Evolutionary conservation across 495 filamentous ascomycete species (phyloP), one percentile per base, ranked within the genome.

Genomic region (Umbilicaria muhlenbergii): DNA sequence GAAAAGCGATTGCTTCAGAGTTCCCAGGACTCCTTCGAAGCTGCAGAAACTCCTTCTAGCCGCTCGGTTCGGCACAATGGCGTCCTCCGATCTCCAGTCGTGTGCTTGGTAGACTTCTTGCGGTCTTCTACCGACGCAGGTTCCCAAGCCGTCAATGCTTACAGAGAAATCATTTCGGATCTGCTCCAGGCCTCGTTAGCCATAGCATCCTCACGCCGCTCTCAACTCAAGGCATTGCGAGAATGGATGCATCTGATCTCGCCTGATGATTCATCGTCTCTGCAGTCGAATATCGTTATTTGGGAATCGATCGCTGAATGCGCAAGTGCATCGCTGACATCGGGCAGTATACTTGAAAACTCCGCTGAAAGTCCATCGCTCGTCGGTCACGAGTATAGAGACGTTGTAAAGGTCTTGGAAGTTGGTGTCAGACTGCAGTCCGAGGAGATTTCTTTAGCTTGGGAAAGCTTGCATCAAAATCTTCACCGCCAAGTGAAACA

Each of bases 321-420:
- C 38, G 52, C 62, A 12, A 41, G 50, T 14, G 44, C 32, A 15
- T 51, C 43, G 36, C 59, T 64, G 13, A 43, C 39, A 16, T 38
- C 32, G 15, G 28, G 39, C 19, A 38, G 31, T 15, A 14, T 44
- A 16, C 42, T 18, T 15, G 36, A 45, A 32, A 14, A 11, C 13
- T 35, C 36, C 33, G 41, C 37, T 16, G 42, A 47, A 5, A 47
- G 34, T 38, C 42, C 44, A 17, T 42, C 45, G 38, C 18, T 41
- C 24, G 40, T 39, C 3, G 53, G 51, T 18, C 44, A 53, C 31
- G 78, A 85, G 34, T 87, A 81, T 45, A 75, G 78, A n/a, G 79
- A 85, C 34, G 62, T 77, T 17, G 68, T 75, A 35, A 78, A 69
- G 36, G 67, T 87, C 32, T 66, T 92, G 2, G 71, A 79, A 40